phyloP scores from a whole-genome alignment of 73 alveolate species.

The Paramecium bursaria region DNA sequence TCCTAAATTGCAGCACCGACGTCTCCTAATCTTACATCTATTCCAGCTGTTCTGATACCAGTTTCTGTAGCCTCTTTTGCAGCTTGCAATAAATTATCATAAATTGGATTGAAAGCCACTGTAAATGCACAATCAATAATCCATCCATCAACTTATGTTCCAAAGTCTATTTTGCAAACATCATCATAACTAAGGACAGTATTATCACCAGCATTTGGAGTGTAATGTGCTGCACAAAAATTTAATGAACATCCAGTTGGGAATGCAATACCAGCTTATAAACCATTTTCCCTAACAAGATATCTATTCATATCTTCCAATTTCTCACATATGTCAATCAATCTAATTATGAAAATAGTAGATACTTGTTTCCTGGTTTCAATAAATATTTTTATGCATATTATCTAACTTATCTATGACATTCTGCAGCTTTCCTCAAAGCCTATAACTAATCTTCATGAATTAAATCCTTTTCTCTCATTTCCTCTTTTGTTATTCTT shows the following conservation, averaged over 20 bases:
- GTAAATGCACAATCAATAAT: conserved; percentile 98
- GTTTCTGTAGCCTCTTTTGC: conserved; percentile 98
- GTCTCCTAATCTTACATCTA: conserved; percentile 96
- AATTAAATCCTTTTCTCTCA: conserved; percentile 87
- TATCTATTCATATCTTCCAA: conserved; percentile 89
- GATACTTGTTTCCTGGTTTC: conserved; percentile 88
- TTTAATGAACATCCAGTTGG: conserved; percentile 97
- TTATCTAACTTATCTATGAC: conserved; percentile 96
- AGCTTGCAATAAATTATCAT: conserved; percentile 93
- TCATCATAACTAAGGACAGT: conserved; percentile 89
- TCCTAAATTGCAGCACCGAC: conserved; percentile 98
- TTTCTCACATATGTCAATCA: conserved; percentile 93
- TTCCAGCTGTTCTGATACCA: conserved; percentile 96
- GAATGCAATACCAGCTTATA: conserved; percentile 96
- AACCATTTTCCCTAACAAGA: conserved; percentile 89
- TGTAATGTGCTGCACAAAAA: conserved; percentile 98
- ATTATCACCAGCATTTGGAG: conserved; percentile 97
- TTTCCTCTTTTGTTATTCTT: conserved; percentile 90
- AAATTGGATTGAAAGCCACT: conserved; percentile 94
- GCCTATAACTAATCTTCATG: conserved; percentile 72
- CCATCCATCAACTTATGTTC: conserved; percentile 97
- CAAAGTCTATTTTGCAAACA: conserved; percentile 96
- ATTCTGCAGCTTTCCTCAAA: conserved; percentile 97
- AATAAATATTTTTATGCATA: conserved; percentile 88
- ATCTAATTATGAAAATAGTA: conserved; percentile 36